A percentile compares a stretch with the other conserved stretches of the same genome.
phyloP scores from a whole-genome alignment of 306 rosid species.

The Cicer yamashitae region DNA sequence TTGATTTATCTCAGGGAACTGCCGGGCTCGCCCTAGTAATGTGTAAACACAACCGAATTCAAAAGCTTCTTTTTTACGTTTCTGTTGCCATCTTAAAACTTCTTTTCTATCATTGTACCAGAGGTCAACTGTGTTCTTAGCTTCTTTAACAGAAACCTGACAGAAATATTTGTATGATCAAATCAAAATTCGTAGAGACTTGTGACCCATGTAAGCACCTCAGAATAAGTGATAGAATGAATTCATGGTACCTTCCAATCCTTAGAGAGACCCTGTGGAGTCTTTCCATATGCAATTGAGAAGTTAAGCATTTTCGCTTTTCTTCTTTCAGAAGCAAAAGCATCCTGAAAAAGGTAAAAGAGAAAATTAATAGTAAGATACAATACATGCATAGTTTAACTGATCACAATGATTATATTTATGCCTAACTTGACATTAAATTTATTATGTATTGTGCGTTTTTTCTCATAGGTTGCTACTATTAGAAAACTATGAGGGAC shows the following conservation, averaged over 20 bases:
- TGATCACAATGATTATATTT: slow-evolving; percentile 2
- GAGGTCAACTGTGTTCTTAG: slow-evolving; percentile 76
- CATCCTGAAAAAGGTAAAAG: slow-evolving; percentile 64
- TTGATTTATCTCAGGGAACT: slow-evolving; percentile 62
- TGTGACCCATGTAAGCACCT: slow-evolving; percentile 6
- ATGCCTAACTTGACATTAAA: background rate
- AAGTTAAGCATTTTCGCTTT: slow-evolving; percentile 98
- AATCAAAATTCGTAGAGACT: slow-evolving; percentile 21
- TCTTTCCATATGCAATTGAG: slow-evolving; percentile 97
- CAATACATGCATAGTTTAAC: background rate
- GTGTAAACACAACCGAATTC: slow-evolving; percentile 61
- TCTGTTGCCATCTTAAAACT: slow-evolving; percentile 77
- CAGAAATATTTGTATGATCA: slow-evolving; percentile 38
- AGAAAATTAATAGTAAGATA: slow-evolving; percentile 3
- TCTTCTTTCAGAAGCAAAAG: slow-evolving; percentile 91
- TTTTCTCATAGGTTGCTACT: background rate
- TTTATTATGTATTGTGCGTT: background rate
- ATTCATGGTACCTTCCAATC: slow-evolving; percentile 88
- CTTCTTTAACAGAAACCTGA: slow-evolving; percentile 88
- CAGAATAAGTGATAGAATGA: slow-evolving; percentile 35
- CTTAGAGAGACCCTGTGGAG: slow-evolving; percentile 85
- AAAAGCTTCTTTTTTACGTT: slow-evolving; percentile 77
- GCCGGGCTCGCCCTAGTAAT: slow-evolving; percentile 84
- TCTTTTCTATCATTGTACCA: slow-evolving; percentile 94
- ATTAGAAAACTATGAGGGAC: no score